Base-by-base conservation (phyloP, 1,284 basidiomycete genomes). In the Pascua guehoae region DNA sequence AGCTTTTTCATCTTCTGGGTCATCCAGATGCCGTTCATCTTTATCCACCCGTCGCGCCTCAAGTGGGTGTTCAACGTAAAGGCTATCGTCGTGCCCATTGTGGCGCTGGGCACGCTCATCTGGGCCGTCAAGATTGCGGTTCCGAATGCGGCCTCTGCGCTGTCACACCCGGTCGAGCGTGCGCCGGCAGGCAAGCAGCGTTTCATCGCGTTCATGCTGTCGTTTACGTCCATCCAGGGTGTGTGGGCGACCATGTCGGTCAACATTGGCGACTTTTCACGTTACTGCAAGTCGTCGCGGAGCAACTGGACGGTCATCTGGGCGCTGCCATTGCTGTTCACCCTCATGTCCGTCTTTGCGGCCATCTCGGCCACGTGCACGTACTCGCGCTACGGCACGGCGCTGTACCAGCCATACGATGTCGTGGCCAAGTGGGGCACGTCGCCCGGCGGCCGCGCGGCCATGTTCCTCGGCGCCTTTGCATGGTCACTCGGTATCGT, bases 1-100 rank as follows among this genome's bases (percentile, higher is more conserved):
- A 88, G 85, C 68, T 91, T 88, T 75, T 84, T 89, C 74, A 71
- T 91, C 38, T 90, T 85, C 78, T 90, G 88, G 88, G 49, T 71
- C n/a, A 58, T 72, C 39, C 72, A 70, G 58, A 59, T 75, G 7
- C 88, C 88, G 0, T 83, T 89, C 70, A 81, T 88, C 78, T 79
- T 90, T 51, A 78, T 90, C 49, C 88, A 88, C 17, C 88, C 88
- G 4, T 86, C 87, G 64, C 83, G 81, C 62, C 85, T 90, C 47
- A 83, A 85, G 47, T 84, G 84, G 77, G 77, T 91, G 14, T 91
- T 91, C 79, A 78, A 85, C 49, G 76, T 81, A 61, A 88, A 89
- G 74, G 83, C 84, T 0, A 72, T 74, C 17, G 37, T 86, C 14
- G 86, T 88, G 0, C 88, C 87, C 0, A 74, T 82, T 5, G 81